phyloP scores from a whole-genome alignment of 345 rosid genomes.

The Excoecaria agallocha region DNA sequence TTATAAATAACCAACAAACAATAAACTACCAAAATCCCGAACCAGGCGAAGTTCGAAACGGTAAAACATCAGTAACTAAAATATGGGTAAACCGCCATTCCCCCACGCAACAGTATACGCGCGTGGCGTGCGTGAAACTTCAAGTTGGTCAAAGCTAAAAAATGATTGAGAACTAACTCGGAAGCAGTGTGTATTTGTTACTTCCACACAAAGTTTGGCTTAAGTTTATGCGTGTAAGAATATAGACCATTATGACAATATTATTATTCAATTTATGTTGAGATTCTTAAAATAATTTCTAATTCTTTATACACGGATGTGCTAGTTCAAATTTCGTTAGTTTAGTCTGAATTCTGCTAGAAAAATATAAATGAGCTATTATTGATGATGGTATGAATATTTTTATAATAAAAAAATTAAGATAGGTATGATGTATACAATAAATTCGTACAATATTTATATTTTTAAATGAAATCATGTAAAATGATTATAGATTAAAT shows the following conservation, averaged over 20 bases:
- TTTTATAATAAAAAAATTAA: too few relatives aligned
- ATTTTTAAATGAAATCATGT: too few relatives aligned
- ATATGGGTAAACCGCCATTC: neutral
- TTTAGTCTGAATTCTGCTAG: too few relatives aligned
- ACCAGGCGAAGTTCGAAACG: neutral
- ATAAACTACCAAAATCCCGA: slow-evolving; percentile 15
- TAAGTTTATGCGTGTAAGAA: too few relatives aligned
- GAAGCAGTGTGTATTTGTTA: neutral
- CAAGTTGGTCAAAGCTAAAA: neutral
- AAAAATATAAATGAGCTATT: too few relatives aligned
- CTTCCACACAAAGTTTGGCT: slow-evolving; percentile 9
- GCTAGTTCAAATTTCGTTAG: too few relatives aligned
- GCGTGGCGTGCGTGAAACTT: neutral
- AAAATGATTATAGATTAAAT: too few relatives aligned
- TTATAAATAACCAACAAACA: slow-evolving; percentile 30
- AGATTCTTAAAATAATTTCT: neutral
- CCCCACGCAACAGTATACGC: neutral
- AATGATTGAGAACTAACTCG: neutral
- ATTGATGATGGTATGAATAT: too few relatives aligned
- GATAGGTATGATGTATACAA: too few relatives aligned
- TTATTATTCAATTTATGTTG: too few relatives aligned
- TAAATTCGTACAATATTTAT: too few relatives aligned
- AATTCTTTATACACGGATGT: neutral
- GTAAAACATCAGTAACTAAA: neutral
- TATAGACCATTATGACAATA: too few relatives aligned